Base-by-base conservation (phyloP, 2,329 filamentous ascomycete genomes). In the Hortaea werneckii region DNA sequence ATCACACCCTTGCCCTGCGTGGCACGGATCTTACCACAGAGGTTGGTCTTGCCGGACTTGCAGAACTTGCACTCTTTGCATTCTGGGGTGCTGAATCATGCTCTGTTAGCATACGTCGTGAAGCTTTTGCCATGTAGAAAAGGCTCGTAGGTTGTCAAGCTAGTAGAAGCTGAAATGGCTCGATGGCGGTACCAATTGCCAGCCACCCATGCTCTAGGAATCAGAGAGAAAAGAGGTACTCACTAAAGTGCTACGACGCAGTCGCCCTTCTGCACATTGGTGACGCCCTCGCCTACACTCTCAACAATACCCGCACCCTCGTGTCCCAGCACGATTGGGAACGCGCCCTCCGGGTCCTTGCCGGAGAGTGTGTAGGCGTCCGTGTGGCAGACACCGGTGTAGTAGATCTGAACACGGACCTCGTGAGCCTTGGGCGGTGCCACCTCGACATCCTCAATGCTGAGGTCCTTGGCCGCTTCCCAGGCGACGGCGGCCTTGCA, bases 1-100 rank as follows among this genome's bases (percentile, higher is more conserved):
- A 98, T 95, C 58, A 95, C 80, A 63, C 92, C 92, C 69, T 82
- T 85, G 60, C 92, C 92, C 73, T 98, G 92, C 39, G 92, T 96
- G 40, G 87, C 87, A 61, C 92, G 84, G 70, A 98, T 98, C 80
- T 96, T 96, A 68, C 92, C 92, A 73, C 90, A 96, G 48, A 96
- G 84, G 73, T 96, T 95, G 62, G 90, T 96, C 82, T 98, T 98
- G 73, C 90, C 92, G 37, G 90, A 96, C 71, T 87, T 92, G 83
- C 92, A 98, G 79, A 96, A 96, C 76, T 96, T 96, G 82, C 92
- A 98, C 70, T 96, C 90, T 58, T 80, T 77, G 75, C 92, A 96
- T 74, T 96, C 90, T 55, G 92, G 92, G 40, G 89, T 96, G 76
- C 88, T 94, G 62, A 46, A 42, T 20, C 32, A 20, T 26, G 35